Conservation (phyloP, 495 filamentous ascomycete genomes). For the Aspergillus sclerotioniger region DNA sequence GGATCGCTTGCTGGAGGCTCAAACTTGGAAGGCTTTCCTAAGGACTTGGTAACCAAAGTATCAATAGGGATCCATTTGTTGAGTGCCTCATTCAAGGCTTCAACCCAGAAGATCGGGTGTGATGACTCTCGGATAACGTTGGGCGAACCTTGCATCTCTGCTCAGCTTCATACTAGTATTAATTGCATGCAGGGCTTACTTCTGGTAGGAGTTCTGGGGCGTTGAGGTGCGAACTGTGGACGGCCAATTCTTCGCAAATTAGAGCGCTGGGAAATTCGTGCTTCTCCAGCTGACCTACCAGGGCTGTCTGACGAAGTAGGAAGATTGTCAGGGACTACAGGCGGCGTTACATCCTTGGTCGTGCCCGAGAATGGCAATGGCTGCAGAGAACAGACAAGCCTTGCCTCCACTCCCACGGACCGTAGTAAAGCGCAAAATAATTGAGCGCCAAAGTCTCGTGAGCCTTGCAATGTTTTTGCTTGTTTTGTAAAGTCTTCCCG, state of each 20-base stretch:
- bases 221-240: conserved; percentile 37
- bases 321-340: conserved; percentile 38
- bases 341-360: conserved; percentile 46
- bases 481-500: conserved; percentile 68
- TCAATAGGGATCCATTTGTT: conserved; percentile 93
- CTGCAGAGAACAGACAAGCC: conserved; percentile 91
- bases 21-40: conserved; percentile 69
- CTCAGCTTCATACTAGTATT: neutral
- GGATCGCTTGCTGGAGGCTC: conserved; percentile 77
- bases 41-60: conserved; percentile 72
- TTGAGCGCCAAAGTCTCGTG: conserved; percentile 85
- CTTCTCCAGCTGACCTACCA: conserved; percentile 28
- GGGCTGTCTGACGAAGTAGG: conserved; percentile 38
- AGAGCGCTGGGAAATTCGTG: conserved; percentile 16
- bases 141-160: conserved; percentile 17
- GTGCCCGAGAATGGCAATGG: conserved; percentile 68
- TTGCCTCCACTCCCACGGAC: conserved; percentile 71
- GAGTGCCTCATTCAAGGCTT: conserved; percentile 76
- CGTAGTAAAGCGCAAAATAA: conserved; percentile 86
- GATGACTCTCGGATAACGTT: conserved; percentile 46
- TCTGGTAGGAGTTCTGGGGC: conserved; percentile 7
- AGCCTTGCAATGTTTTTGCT: conserved; percentile 65
- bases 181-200: conserved; percentile 5
- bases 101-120: conserved; percentile 90
- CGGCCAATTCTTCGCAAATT: conserved; percentile 41